Evolutionary conservation across 768 basidiomycete species (phyloP).

Genomic region (Mycena venus): DNA sequence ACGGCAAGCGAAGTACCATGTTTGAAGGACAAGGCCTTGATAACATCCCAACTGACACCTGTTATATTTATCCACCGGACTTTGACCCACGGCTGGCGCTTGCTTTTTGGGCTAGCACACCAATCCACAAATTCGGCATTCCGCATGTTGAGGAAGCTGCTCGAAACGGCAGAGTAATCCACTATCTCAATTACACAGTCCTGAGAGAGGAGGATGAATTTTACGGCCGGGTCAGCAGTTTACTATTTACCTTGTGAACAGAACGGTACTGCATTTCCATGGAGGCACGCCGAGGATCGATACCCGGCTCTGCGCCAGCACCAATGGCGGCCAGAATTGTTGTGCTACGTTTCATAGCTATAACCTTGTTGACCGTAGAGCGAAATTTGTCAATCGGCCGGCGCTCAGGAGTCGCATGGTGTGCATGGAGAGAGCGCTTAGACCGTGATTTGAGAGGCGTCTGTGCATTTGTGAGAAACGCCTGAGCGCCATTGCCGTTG

Average conservation of each 20-base stretch:
- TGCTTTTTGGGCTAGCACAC: slow-evolving; percentile 49
- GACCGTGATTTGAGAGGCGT: slow-evolving; percentile 24
- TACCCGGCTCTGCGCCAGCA: slow-evolving; percentile 75
- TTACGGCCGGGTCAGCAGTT: too few relatives aligned
- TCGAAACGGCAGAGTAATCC: slow-evolving; percentile 68
- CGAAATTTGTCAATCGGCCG: slow-evolving; percentile 54
- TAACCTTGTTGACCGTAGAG: slow-evolving; percentile 56
- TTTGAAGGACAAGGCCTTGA: slow-evolving; percentile 69
- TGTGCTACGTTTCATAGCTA: slow-evolving; percentile 58
- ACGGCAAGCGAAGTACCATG: slow-evolving; percentile 59
- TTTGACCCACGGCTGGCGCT: slow-evolving; percentile 54
- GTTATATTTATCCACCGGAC: slow-evolving; percentile 78
- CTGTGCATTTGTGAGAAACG: slow-evolving; percentile 11
- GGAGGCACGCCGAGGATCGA: slow-evolving; percentile 66
- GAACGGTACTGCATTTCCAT: slow-evolving; percentile 63
- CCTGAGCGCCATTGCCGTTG: neutral
- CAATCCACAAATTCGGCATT: slow-evolving; percentile 65
- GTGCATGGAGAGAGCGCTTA: slow-evolving; percentile 27
- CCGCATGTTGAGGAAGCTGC: slow-evolving; percentile 58
- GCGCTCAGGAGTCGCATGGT: neutral
- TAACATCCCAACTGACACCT: slow-evolving; percentile 73
- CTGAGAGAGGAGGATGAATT: slow-evolving; percentile 42
- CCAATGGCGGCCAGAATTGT: slow-evolving; percentile 41
- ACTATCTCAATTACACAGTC: slow-evolving; percentile 71
- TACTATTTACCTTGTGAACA: slow-evolving; percentile 46